A percentile compares a stretch with the other conserved stretches of the same genome.
Conservation (phyloP, 148 eudicot species). For the Talinum fruticosum region DNA sequence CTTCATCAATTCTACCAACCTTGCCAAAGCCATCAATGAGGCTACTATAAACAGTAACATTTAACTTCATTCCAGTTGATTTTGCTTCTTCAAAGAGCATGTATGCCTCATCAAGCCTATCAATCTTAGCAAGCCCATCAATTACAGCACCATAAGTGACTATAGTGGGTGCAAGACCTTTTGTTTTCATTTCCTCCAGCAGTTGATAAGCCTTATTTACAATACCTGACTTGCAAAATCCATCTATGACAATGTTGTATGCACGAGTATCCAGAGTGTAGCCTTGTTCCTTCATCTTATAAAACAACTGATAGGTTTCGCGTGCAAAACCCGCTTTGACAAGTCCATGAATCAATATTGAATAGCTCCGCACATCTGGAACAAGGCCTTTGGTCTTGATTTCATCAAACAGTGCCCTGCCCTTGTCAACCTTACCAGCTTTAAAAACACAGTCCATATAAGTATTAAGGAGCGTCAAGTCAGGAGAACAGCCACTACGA, state of each 20-base stretch:
- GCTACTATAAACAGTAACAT: constrained; percentile 76
- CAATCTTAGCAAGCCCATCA: constrained; percentile 95
- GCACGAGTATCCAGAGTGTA: constrained; percentile 73
- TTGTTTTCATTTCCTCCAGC: constrained; percentile 87
- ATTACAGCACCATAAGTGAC: constrained; percentile 89
- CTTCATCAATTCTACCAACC: constrained; percentile 93
- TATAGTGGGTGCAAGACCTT: constrained; percentile 71
- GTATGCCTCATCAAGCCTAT: constrained; percentile 97
- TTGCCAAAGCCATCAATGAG: constrained; percentile 93
- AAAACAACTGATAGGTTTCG: constrained; percentile 69
- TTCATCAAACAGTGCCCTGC: constrained; percentile 74
- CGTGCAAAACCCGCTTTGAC: constrained; percentile 83
- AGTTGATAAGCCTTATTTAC: constrained; percentile 93
- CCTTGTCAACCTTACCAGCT: constrained; percentile 82
- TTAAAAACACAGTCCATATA: constrained; percentile 95
- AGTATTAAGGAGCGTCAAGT: constrained; percentile 74
- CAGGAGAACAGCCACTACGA: constrained; percentile 63
- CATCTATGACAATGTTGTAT: constrained; percentile 82
- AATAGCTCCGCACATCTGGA: constrained; percentile 85
- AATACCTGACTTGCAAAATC: constrained; percentile 84
- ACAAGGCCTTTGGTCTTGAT: constrained; percentile 57
- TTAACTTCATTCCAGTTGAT: constrained; percentile 60
- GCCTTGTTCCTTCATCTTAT: constrained; percentile 85
- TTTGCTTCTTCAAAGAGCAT: constrained; percentile 99
- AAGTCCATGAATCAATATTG: constrained; percentile 86